These are phyloP conservation scores for Abrus pulchellus DNA, from an alignment of 306 rosid species.

Conservation along the genomic window DNA sequence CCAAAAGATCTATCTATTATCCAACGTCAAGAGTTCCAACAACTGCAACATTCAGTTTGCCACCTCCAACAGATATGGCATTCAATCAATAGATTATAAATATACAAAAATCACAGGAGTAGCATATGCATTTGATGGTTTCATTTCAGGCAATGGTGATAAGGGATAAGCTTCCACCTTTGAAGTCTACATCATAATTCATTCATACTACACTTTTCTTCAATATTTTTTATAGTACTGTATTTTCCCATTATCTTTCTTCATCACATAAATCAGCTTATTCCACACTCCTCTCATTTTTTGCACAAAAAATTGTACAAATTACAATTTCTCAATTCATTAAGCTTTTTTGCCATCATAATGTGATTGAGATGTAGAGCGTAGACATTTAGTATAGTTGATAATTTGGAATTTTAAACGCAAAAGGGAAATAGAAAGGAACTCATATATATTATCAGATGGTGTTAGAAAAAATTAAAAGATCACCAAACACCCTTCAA, in stretches of 20 bases:
- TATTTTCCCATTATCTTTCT: no score
- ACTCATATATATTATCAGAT: neutral
- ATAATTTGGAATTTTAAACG: neutral
- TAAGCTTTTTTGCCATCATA: neutral
- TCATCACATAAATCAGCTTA: no score
- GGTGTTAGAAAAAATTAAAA: neutral
- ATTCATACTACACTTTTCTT: no score
- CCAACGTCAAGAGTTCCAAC: no score
- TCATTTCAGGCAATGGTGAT: slow-evolving; percentile 4
- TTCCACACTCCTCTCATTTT: no score
- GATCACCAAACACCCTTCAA: neutral
- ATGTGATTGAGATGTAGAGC: neutral
- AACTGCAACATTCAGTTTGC: no score
- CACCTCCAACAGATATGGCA: no score
- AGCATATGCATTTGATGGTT: slow-evolving; percentile 20
- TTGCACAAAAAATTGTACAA: no score
- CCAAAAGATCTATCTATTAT: no score
- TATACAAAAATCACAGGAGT: neutral
- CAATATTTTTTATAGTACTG: no score
- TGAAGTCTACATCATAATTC: neutral
- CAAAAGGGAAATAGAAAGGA: neutral
- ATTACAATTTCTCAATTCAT: neutral
- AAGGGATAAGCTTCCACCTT: neutral
- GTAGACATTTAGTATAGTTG: neutral
- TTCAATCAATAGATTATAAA: neutral